Percentiles rank a stretch among this genome's conserved stretches.
These are phyloP conservation scores for Houttuynia cordata DNA, from an alignment of 164 flowering plant genomes.

Conservation along the genomic window DNA sequence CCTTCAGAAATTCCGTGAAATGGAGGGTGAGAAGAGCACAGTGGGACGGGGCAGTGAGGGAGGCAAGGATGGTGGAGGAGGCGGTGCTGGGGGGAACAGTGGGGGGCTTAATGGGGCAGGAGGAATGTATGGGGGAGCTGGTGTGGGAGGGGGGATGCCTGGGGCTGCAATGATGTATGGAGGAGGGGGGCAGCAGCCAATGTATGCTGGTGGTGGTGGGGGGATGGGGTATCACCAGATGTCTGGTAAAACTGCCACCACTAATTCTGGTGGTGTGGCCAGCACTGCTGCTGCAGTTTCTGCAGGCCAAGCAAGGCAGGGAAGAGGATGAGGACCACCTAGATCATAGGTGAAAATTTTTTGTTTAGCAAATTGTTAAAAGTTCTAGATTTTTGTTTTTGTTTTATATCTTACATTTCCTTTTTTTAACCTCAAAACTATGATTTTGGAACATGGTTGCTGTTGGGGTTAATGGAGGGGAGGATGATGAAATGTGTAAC, in stretches of 20 bases:
- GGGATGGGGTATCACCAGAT: slow-evolving; percentile 25
- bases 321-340: slow-evolving; percentile 5
- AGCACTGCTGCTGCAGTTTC: slow-evolving; percentile 6
- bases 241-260: slow-evolving; percentile 3
- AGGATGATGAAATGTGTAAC: slow-evolving; percentile 5
- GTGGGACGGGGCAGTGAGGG: slow-evolving; percentile 9
- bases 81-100: slow-evolving; percentile 4
- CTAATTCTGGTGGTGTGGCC: slow-evolving; percentile 5
- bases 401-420: neutral
- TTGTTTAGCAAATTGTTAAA: neutral
- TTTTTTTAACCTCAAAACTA: neutral
- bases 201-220: slow-evolving; percentile 14
- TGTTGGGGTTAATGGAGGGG: neutral
- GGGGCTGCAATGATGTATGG: slow-evolving; percentile 1
- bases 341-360: neutral
- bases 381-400: slow-evolving; percentile 1
- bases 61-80: slow-evolving; percentile 8
- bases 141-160: slow-evolving; percentile 15
- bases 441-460: neutral
- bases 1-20: slow-evolving; percentile 36
- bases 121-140: slow-evolving; percentile 9
- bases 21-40: slow-evolving; percentile 36
- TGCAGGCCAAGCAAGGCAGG: slow-evolving; percentile 6
- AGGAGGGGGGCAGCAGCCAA: slow-evolving; percentile 2
- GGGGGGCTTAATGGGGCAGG: neutral